A percentile compares a stretch with the other conserved stretches of the same genome.
Conservation (phyloP, 371 early-diverging fungal species). For the Dinochytrium kinnereticum region DNA sequence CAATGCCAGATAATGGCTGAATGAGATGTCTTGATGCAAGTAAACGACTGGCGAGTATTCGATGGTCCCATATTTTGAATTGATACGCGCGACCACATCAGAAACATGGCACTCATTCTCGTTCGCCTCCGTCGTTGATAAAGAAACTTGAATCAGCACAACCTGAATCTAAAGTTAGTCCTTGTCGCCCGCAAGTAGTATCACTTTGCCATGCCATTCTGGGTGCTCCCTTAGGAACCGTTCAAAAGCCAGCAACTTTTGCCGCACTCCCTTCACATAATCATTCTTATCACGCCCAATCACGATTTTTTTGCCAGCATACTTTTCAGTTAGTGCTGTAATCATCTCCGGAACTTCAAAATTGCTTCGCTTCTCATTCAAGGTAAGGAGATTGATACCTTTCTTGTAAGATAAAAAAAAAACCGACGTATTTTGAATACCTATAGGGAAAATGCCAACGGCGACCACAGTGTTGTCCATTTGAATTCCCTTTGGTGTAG, state of each 20-base stretch:
- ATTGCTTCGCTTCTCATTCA: constrained; percentile 66
- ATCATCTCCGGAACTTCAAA: constrained; percentile 77
- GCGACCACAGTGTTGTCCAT: constrained; percentile 48
- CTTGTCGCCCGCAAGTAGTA: no score
- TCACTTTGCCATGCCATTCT: constrained; percentile 82
- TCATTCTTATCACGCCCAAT: constrained; percentile 95
- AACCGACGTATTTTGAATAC: constrained; percentile 58
- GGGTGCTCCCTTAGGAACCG: constrained; percentile 78
- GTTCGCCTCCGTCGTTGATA: constrained; percentile 62
- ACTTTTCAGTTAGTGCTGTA: constrained; percentile 74
- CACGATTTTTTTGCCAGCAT: constrained; percentile 83
- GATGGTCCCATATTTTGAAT: constrained; percentile 70
- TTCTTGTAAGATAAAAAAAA: constrained; percentile 58
- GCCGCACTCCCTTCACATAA: constrained; percentile 91
- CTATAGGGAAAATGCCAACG: constrained; percentile 67
- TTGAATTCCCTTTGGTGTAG: constrained; percentile 54
- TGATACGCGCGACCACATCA: constrained; percentile 70
- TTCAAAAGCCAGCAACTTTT: constrained; percentile 89
- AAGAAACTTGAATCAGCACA: constrained; percentile 57
- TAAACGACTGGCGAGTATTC: constrained; percentile 73
- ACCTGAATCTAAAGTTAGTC: constrained; percentile 34
- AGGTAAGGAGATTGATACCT: constrained; percentile 63
- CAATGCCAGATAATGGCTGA: constrained; percentile 88
- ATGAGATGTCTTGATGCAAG: constrained; percentile 82
- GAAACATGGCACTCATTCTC: constrained; percentile 62